Evolutionary conservation across 345 rosid species (phyloP).

Genomic region (Lagerstroemia speciosa): DNA sequence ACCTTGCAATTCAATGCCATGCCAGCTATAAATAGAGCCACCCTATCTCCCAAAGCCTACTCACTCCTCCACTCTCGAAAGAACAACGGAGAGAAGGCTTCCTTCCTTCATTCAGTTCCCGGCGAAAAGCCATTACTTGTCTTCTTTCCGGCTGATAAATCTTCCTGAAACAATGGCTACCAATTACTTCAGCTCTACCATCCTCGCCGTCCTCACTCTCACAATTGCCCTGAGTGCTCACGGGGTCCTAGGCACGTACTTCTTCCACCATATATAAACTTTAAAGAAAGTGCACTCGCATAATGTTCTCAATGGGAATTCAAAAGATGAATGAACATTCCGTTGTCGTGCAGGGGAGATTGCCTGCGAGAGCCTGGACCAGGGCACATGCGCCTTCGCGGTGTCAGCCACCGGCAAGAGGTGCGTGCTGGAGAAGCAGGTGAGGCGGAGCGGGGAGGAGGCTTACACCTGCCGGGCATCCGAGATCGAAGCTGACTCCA

Average conservation of each 20-base stretch:
- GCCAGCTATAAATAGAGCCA: too few relatives aligned
- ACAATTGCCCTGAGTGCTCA: conserved; percentile 1
- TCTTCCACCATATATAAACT: too few relatives aligned
- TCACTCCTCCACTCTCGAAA: background rate
- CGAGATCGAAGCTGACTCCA: conserved; percentile 57
- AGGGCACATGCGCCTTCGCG: conserved; percentile 61
- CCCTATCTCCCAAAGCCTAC: too few relatives aligned
- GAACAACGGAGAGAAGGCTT: background rate
- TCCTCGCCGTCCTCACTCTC: background rate
- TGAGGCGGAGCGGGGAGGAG: conserved; percentile 58
- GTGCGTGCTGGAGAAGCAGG: conserved; percentile 62
- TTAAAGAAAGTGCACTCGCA: too few relatives aligned
- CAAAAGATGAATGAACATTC: too few relatives aligned
- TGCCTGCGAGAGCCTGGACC: conserved; percentile 53
- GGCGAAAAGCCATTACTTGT: too few relatives aligned
- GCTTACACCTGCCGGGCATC: conserved; percentile 59
- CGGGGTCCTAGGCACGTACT: too few relatives aligned
- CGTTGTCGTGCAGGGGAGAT: conserved; percentile 41
- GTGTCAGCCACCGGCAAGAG: conserved; percentile 70
- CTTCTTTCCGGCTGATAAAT: too few relatives aligned
- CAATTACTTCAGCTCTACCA: background rate
- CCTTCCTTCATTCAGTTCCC: too few relatives aligned
- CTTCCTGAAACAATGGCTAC: conserved; percentile 10
- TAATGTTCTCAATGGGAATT: too few relatives aligned
- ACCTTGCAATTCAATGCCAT: too few relatives aligned